These are phyloP conservation scores for Dactylellina sp. DNA, from an alignment of 2,329 filamentous ascomycete species.

Conservation along the genomic window DNA sequence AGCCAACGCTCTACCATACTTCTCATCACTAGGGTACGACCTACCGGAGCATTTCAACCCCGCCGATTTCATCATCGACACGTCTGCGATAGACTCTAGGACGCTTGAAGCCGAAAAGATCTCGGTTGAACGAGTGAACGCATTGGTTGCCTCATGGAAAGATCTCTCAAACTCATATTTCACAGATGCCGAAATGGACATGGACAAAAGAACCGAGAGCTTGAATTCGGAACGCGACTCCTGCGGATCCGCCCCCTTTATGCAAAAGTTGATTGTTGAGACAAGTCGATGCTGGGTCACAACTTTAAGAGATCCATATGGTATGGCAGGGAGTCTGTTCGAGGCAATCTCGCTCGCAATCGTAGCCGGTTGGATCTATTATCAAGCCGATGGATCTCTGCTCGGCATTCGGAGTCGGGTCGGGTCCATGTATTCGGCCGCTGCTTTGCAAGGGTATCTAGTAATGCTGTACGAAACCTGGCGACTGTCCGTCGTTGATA, in stretches of 20 bases:
- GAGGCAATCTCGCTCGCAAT: conserved; percentile 78
- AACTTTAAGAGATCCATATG: conserved; percentile 81
- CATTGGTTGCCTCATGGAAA: conserved; percentile 73
- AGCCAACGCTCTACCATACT: conserved; percentile 73
- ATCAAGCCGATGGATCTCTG: conserved; percentile 73
- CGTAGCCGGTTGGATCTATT: conserved; percentile 79
- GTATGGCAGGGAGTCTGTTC: conserved; percentile 76
- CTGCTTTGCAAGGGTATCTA: conserved; percentile 79
- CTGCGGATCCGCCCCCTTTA: conserved; percentile 9
- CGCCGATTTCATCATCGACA: conserved; percentile 79
- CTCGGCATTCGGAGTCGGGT: conserved; percentile 79
- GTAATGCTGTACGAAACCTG: conserved; percentile 82
- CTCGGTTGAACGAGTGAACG: conserved; percentile 72
- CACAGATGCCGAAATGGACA: conserved; percentile 57
- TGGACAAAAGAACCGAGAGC: not conserved
- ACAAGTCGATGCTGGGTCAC: conserved; percentile 77
- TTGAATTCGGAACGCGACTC: not conserved
- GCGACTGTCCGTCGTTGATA: conserved; percentile 76
- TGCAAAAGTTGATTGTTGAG: conserved; percentile 73
- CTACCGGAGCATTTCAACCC: conserved; percentile 81
- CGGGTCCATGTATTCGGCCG: conserved; percentile 78
- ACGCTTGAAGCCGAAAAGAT: conserved; percentile 74
- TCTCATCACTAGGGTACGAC: conserved; percentile 71
- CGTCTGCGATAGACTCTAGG: conserved; percentile 79
- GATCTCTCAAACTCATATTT: conserved; percentile 61